Conservation (phyloP, 768 basidiomycete genomes). For the Leucocoprinus birnbaumii region DNA sequence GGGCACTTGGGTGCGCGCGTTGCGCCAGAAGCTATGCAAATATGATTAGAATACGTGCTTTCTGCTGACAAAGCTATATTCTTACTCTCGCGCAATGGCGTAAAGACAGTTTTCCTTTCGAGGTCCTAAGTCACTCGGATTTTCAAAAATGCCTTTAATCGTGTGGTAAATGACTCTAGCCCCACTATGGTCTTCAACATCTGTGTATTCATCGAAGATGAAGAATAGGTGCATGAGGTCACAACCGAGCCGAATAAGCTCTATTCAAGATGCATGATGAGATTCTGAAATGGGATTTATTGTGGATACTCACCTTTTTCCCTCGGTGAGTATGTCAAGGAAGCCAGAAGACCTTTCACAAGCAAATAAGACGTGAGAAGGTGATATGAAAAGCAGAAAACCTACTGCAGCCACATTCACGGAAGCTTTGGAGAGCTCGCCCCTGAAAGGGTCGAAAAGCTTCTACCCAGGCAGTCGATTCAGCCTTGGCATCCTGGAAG, state of each 20-base stretch:
- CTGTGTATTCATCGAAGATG: conserved; percentile 28
- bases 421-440: not conserved
- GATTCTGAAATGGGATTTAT: not conserved
- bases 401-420: not conserved
- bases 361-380: not conserved
- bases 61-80: not conserved
- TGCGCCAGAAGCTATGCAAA: conserved; percentile 19
- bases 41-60: not conserved
- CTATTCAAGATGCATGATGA: conserved; percentile 11
- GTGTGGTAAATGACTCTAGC: not conserved
- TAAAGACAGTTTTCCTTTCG: not conserved
- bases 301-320: not conserved
- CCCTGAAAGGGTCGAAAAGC: not conserved
- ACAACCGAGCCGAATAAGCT: conserved; percentile 20
- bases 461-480: not conserved
- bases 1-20: conserved; percentile 11
- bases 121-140: not conserved
- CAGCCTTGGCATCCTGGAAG: not conserved
- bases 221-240: conserved; percentile 30
- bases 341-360: not conserved
- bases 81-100: not conserved
- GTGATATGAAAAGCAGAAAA: not conserved
- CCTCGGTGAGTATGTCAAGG: not conserved
- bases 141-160: not conserved
- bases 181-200: conserved; percentile 11